Evolutionary conservation across 345 rosid species (phyloP), one percentile per base, ranked within the genome.

Genomic region (Raphanus raphanistrum): DNA sequence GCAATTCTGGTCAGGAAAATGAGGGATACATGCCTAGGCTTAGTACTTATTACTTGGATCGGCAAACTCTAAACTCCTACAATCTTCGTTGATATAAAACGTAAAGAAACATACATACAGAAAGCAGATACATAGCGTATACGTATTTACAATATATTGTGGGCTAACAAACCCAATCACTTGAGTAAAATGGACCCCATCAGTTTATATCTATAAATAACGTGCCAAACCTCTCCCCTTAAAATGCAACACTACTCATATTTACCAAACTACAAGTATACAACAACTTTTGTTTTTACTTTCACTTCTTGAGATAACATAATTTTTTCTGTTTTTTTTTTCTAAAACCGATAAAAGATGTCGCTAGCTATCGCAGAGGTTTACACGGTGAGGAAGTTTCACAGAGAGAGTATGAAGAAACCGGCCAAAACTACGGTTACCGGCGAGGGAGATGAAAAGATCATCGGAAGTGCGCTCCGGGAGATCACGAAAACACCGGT

Each of bases 341-440:
- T 70, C 28, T 3, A 29, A 29, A 21, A 27, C 15, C 5, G 16
- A 15, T 4, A 26, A 65, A 62, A 61, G 29, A 79, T 79, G 82
- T 79, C 82, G 29, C 65, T 79, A 62, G 82, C 78, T 60, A 79
- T 79, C 12, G 82, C 82, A 28, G 78, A 79, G 1, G 65, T 73
- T 67, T 79, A 79, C 78, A 73, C 78, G 11, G 65, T 13, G n/a
- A 73, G 78, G 66, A 79, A 79, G 74, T 28, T 67, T 27, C 74
- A 79, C 70, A 73, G 12, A 62, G 82, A 79, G 59, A 68, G 78
- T 21, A 68, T 79, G 82, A 79, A 73, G 74, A 79, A 73, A 68
- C 70, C 74, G 16, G 45, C 67, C 0, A 70, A 76, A 63, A 25
- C 31, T n/a, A 28, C 12, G 2, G 66, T 68, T 28, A 61, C 21